Percentiles rank a stretch among this genome's conserved stretches.
phyloP scores from a whole-genome alignment of 768 basidiomycete genomes.

The Tremella yokohamensis region DNA sequence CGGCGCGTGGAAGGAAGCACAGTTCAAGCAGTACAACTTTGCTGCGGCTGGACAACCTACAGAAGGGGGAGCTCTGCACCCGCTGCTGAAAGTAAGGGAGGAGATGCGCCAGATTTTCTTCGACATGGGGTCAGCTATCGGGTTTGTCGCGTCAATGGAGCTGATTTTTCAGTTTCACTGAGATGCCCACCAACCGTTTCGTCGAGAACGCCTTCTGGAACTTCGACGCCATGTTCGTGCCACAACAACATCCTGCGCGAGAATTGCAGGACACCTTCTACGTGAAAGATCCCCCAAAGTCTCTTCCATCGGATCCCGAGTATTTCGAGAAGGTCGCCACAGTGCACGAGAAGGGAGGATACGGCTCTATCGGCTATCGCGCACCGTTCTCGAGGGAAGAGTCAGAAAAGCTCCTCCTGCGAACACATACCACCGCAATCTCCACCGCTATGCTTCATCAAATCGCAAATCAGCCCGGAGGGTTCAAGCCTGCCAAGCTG shows the following conservation, averaged over 20 bases:
- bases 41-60: slow-evolving; percentile 90
- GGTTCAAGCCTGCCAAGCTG: slow-evolving; percentile 84
- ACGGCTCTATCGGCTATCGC: slow-evolving; percentile 91
- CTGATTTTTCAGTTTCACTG: slow-evolving; percentile 68
- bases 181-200: slow-evolving; percentile 95
- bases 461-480: slow-evolving; percentile 72
- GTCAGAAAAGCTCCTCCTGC: slow-evolving; percentile 82
- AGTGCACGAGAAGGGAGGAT: slow-evolving; percentile 76
- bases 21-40: slow-evolving; percentile 98
- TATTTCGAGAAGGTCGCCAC: slow-evolving; percentile 82
- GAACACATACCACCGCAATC: slow-evolving; percentile 95
- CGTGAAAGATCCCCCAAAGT: slow-evolving; percentile 67
- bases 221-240: slow-evolving; percentile 96
- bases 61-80: slow-evolving; percentile 87
- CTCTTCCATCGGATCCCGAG: slow-evolving; percentile 69
- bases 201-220: slow-evolving; percentile 99
- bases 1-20: slow-evolving; percentile 87
- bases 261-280: slow-evolving; percentile 99
- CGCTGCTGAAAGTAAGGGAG: slow-evolving; percentile 93
- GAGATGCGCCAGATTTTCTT: slow-evolving; percentile 97
- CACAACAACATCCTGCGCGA: slow-evolving; percentile 96
- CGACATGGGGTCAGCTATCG: slow-evolving; percentile 82
- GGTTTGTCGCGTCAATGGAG: not conserved
- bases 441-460: slow-evolving; percentile 91
- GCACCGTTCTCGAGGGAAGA: slow-evolving; percentile 94